Percentiles rank a stretch among this genome's conserved stretches.
phyloP scores from a whole-genome alignment of 164 flowering plant genomes.

The Sextonia rubra region DNA sequence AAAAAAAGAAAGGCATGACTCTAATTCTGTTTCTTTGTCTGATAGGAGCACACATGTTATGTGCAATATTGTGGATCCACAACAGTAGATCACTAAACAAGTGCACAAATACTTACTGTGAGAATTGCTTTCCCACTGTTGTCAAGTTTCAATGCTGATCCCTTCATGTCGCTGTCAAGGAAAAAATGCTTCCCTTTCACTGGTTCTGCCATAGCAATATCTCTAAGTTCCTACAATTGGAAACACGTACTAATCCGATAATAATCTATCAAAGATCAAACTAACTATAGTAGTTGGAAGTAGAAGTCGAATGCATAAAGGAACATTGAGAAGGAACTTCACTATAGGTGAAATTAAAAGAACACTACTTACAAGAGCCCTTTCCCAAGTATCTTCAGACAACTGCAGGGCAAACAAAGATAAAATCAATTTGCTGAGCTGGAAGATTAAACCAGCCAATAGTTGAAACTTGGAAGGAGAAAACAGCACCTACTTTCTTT shows the following conservation, averaged over 20 bases:
- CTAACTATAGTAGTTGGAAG: neutral
- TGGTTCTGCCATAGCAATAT: slow-evolving; percentile 58
- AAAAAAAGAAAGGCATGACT: too few relatives aligned
- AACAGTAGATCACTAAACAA: neutral
- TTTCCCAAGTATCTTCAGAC: slow-evolving; percentile 69
- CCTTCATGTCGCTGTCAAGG: slow-evolving; percentile 83
- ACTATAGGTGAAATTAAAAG: neutral
- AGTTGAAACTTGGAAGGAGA: neutral
- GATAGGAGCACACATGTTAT: neutral
- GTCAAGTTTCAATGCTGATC: slow-evolving; percentile 84
- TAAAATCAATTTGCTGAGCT: slow-evolving; percentile 20
- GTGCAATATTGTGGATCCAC: neutral
- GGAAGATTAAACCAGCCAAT: neutral
- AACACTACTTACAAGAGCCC: slow-evolving; percentile 65
- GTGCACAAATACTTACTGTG: slow-evolving; percentile 39
- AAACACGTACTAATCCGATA: neutral
- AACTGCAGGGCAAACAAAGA: slow-evolving; percentile 47
- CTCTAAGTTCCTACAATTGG: slow-evolving; percentile 83
- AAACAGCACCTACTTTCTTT: slow-evolving; percentile 49
- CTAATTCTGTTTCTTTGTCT: too few relatives aligned
- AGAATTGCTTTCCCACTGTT: slow-evolving; percentile 81
- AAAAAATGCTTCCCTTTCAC: slow-evolving; percentile 85
- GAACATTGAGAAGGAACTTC: neutral
- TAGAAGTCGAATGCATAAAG: neutral
- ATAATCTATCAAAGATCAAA: neutral